These are phyloP conservation scores for Catunica adiposa DNA, from an alignment of 2,329 filamentous ascomycete species.

Conservation along the genomic window DNA sequence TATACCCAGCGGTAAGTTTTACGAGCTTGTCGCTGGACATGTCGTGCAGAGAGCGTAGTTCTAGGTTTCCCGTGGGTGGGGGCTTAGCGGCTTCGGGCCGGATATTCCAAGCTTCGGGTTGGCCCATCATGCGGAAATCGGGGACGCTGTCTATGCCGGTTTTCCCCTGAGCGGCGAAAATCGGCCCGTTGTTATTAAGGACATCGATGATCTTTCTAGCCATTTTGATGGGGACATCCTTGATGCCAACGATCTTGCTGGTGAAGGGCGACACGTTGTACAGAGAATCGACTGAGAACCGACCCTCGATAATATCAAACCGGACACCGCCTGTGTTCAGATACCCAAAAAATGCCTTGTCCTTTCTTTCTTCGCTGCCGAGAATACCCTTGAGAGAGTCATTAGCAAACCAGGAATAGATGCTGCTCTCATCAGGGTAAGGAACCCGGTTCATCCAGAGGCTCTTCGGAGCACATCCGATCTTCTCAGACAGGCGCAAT, in stretches of 20 bases:
- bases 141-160: conserved; percentile 14
- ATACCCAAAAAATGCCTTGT: conserved; percentile 53
- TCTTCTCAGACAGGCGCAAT: conserved; percentile 54
- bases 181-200: conserved; percentile 38
- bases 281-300: conserved; percentile 75
- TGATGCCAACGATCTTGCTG: conserved; percentile 59
- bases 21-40: conserved; percentile 19
- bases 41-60: neutral
- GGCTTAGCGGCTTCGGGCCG: conserved; percentile 14
- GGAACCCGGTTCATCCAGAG: conserved; percentile 68
- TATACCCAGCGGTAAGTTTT: conserved; percentile 54
- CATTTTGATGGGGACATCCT: conserved; percentile 62
- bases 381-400: conserved; percentile 56
- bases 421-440: conserved; percentile 56
- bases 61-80: neutral
- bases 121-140: conserved; percentile 31
- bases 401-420: conserved; percentile 67
- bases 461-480: conserved; percentile 68
- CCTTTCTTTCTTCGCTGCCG: conserved; percentile 37
- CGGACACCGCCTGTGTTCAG: conserved; percentile 83
- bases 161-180: conserved; percentile 23
- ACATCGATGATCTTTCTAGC: conserved; percentile 52
- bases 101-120: conserved; percentile 29
- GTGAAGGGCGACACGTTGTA: conserved; percentile 80
- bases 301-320: conserved; percentile 87